Percentiles rank a stretch among this genome's conserved stretches.
Evolutionary conservation across 768 basidiomycete species (phyloP).

Genomic region (Russula sp.): DNA sequence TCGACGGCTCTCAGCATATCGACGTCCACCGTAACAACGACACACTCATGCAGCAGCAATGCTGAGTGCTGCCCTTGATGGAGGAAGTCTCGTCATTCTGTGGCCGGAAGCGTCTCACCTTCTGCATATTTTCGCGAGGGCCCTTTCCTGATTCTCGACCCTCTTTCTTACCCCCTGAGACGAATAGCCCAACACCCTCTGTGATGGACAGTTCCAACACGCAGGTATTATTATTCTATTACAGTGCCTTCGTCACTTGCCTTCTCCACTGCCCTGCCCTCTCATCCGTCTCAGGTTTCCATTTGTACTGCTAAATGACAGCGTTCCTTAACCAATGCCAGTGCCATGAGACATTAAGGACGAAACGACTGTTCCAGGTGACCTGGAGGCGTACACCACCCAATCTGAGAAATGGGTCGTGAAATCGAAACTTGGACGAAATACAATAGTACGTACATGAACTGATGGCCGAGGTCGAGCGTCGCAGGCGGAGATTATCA

Average conservation of each 20-base stretch:
- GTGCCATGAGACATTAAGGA: conserved; percentile 5
- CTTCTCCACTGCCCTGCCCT: background rate
- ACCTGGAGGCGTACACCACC: conserved; percentile 4
- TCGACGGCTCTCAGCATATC: background rate
- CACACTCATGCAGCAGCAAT: conserved; percentile 12
- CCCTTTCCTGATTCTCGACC: conserved; percentile 7
- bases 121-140: conserved; percentile 7
- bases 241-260: conserved; percentile 1
- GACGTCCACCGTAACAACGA: background rate
- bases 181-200: no score
- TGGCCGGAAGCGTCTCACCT: background rate
- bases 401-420: conserved; percentile 4
- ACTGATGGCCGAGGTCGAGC: conserved; percentile 15
- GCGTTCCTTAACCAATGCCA: conserved; percentile 12
- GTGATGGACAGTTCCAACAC: background rate
- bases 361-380: background rate
- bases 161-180: background rate
- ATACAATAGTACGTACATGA: conserved; percentile 19
- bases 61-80: conserved; percentile 10
- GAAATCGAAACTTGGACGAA: conserved; percentile 18
- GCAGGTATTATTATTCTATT: background rate
- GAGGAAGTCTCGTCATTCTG: background rate
- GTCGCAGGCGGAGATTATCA: conserved; percentile 11
- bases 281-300: background rate
- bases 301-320: background rate